Percentiles rank a stretch among this genome's conserved stretches.
These are phyloP conservation scores for Megacollybia marginata DNA, from an alignment of 768 basidiomycete species.

Conservation along the genomic window DNA sequence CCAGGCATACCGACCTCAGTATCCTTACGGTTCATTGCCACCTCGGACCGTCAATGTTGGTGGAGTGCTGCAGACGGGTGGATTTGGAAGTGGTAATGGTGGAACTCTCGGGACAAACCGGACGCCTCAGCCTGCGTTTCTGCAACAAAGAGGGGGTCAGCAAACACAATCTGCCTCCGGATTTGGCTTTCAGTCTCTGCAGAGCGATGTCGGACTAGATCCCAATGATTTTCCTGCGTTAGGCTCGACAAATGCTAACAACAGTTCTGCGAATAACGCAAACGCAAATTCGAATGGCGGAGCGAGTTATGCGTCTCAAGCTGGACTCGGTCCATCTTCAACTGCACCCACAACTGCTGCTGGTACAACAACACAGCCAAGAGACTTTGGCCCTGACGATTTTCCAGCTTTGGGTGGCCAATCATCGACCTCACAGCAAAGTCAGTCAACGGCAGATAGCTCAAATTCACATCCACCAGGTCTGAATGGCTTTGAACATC, in stretches of 20 bases:
- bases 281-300: conserved; percentile 30
- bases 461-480: conserved; percentile 64
- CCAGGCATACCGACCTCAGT: conserved; percentile 49
- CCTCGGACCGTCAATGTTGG: conserved; percentile 31
- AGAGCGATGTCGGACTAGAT: conserved; percentile 71
- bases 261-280: conserved; percentile 27
- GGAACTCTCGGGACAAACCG: conserved; percentile 59
- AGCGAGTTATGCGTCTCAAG: conserved; percentile 80
- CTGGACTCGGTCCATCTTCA: conserved; percentile 50
- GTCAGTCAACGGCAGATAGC: conserved; percentile 15
- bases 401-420: conserved; percentile 82
- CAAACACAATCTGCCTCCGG: conserved; percentile 45
- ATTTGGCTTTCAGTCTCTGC: conserved; percentile 36
- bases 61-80: conserved; percentile 21
- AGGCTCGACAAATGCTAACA: conserved; percentile 47
- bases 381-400: conserved; percentile 82
- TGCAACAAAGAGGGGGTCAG: conserved; percentile 43
- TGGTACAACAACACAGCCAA: conserved; percentile 35
- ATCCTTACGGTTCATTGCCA: conserved; percentile 45
- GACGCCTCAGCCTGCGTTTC: conserved; percentile 53
- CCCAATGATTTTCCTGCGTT: conserved; percentile 87
- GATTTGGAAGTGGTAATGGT: conserved; percentile 44
- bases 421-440: conserved; percentile 12
- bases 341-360: conserved; percentile 30
- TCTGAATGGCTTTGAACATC: conserved; percentile 61